Evolutionary conservation across 129 eudicot genomes (phyloP), one percentile per base, ranked within the genome.

Genomic region (Helichrysum umbraculigerum): DNA sequence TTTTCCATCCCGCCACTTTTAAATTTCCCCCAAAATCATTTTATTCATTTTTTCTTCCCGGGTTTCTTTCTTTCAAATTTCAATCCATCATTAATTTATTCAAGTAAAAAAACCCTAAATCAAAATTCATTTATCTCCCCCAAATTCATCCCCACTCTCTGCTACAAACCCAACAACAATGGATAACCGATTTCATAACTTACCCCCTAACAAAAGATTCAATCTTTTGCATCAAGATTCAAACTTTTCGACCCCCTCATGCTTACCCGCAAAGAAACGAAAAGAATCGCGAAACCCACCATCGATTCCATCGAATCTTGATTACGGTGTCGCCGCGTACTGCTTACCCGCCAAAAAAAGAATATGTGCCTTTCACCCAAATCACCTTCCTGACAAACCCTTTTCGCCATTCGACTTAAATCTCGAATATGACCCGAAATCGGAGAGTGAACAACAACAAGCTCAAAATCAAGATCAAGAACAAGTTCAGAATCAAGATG

Each of bases 341-440:
- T 86, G 87, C 56, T 67, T 92, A 50, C 98, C 98, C 7, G 98
- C 98, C 59, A 92, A 92, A 67, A 93, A 93, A 72, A 67, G 98
- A 67, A 80, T 93, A 7, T 87, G 83, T 44, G 97, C 95, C 14
- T 3, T 78, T 10, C 81, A 41, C 17, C 90, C 93, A 4, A 30
- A 64, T 66, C 20, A 62, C 7, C 39, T 79, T 35, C 20, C 74
- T n/a, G 17, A 56, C 17, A 75, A 80, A 57, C 83, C 86, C 33
- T 34, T 79, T 69, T 67, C 84, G 3, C 70, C 83, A 4, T 78
- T 90, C 20, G 98, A 93, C 8, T 91, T 93, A 44, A 89, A 93
- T 62, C 72, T 87, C 33, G 91, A 87, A 14, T 82, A 81, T 67
- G 74, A 81, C 60, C 89, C 85, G 0, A 77, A 69, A 33, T 39